Percentiles rank a stretch among this genome's conserved stretches.
These are phyloP conservation scores for Cladosporium sp. DNA, from an alignment of 2,329 filamentous ascomycete genomes.

Conservation along the genomic window DNA sequence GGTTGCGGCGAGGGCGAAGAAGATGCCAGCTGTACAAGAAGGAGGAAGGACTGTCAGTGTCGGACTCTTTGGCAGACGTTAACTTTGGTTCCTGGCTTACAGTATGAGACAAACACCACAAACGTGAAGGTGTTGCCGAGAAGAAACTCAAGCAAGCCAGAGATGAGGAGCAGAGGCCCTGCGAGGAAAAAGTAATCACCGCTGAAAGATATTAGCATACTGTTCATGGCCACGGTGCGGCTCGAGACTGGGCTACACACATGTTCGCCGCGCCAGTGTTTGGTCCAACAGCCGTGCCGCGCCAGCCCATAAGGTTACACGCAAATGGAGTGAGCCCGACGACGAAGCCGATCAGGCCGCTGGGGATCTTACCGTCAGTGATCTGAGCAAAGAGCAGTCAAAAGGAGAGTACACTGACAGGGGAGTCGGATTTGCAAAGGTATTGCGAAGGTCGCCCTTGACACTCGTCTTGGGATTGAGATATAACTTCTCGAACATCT, in stretches of 20 bases:
- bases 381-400: no score
- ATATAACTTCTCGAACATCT: constrained; percentile 23
- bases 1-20: constrained; percentile 18
- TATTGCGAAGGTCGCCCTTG: constrained; percentile 18
- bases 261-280: constrained; percentile 19
- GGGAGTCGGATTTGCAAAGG: constrained; percentile 22
- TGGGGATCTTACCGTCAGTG: neutral
- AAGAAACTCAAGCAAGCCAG: constrained; percentile 33
- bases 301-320: constrained; percentile 19
- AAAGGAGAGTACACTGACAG: neutral
- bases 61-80: neutral
- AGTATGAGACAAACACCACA: constrained; percentile 25
- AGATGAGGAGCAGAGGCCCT: constrained; percentile 32
- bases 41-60: neutral
- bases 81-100: constrained; percentile 6
- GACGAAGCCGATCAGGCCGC: constrained; percentile 20
- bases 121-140: constrained; percentile 32
- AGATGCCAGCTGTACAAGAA: constrained; percentile 14
- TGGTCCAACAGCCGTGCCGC: constrained; percentile 13
- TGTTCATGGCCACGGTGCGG: neutral
- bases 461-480: constrained; percentile 17
- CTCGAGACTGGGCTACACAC: constrained; percentile 18
- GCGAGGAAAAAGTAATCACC: constrained; percentile 35
- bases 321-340: constrained; percentile 19
- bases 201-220: constrained; percentile 1